phyloP scores from a whole-genome alignment of 1,284 basidiomycete species.

The Mycosarcoma mackinlayi region DNA sequence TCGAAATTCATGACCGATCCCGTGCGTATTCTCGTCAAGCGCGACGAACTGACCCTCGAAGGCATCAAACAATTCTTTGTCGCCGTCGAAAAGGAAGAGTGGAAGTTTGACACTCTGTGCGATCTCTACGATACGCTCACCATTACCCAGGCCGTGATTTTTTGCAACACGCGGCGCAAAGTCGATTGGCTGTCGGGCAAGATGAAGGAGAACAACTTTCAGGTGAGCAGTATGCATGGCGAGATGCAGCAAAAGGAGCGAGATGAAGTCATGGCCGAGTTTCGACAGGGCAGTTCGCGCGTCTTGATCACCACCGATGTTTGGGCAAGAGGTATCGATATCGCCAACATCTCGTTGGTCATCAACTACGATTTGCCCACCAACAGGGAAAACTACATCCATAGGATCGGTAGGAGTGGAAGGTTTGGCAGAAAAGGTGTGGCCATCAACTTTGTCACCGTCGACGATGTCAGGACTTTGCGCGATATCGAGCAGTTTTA shows the following conservation, averaged over 20 bases:
- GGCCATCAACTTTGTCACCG: conserved; percentile 72
- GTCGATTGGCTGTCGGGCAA: conserved; percentile 99
- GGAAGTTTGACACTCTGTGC: conserved; percentile 99
- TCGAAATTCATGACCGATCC: conserved; percentile 99
- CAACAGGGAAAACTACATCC: conserved; percentile 88
- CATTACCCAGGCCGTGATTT: conserved; percentile 99
- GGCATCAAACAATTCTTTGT: conserved; percentile 99
- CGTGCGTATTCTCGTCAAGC: conserved; percentile 97
- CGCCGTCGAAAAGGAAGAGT: conserved; percentile 99
- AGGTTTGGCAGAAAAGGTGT: conserved; percentile 93
- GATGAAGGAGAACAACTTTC: conserved; percentile 78
- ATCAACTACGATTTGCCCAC: conserved; percentile 94
- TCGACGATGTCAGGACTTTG: conserved; percentile 74
- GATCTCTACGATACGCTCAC: conserved; percentile 97
- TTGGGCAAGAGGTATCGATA: conserved; percentile 98
- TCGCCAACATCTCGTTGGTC: conserved; percentile 96
- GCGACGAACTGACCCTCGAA: conserved; percentile 98
- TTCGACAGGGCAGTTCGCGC: conserved; percentile 81
- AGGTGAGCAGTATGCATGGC: conserved; percentile 75
- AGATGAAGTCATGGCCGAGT: conserved; percentile 98
- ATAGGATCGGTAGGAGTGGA: conserved; percentile 94
- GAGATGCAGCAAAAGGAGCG: conserved; percentile 99
- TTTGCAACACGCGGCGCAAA: conserved; percentile 98
- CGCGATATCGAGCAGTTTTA: conserved; percentile 67
- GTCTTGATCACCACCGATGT: conserved; percentile 76